These are phyloP conservation scores for Tolypocladium pustulatum DNA, from an alignment of 2,329 filamentous ascomycete genomes.

Conservation along the genomic window DNA sequence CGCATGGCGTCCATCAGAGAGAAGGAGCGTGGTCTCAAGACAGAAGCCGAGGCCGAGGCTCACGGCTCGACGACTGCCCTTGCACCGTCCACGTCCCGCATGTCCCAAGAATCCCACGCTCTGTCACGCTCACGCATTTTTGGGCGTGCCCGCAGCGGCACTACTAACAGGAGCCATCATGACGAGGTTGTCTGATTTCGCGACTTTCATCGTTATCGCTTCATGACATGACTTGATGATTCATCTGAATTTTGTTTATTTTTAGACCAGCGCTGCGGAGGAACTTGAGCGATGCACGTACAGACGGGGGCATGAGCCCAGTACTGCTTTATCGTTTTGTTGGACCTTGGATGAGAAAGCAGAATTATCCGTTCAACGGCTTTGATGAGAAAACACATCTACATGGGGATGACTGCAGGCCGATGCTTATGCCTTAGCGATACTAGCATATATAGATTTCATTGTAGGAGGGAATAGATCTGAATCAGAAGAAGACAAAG, in stretches of 20 bases:
- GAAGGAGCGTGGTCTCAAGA: slow-evolving; percentile 19
- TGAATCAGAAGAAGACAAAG: not conserved
- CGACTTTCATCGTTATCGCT: not conserved
- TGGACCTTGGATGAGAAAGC: not conserved
- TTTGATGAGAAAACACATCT: not conserved
- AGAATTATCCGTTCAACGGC: not conserved
- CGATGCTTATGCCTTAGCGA: not conserved
- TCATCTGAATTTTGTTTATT: not conserved
- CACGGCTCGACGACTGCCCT: slow-evolving; percentile 17
- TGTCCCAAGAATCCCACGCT: slow-evolving; percentile 9
- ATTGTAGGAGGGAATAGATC: not conserved
- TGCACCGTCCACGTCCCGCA: slow-evolving; percentile 11
- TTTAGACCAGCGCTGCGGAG: not conserved
- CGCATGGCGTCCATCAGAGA: slow-evolving; percentile 27
- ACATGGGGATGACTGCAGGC: not conserved
- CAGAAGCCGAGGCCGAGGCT: slow-evolving; percentile 14
- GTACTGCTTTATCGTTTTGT: not conserved
- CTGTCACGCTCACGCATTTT: slow-evolving; percentile 19
- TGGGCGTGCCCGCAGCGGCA: slow-evolving; percentile 16
- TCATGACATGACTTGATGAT: not conserved
- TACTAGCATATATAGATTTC: not conserved
- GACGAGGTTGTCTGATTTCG: slow-evolving; percentile 16
- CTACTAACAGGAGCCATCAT: slow-evolving; percentile 12
- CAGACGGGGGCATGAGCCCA: not conserved
- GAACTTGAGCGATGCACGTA: not conserved